A percentile compares a stretch with the other conserved stretches of the same genome.
phyloP scores from a whole-genome alignment of 345 rosid species.

The Eucalyptus viminalis region DNA sequence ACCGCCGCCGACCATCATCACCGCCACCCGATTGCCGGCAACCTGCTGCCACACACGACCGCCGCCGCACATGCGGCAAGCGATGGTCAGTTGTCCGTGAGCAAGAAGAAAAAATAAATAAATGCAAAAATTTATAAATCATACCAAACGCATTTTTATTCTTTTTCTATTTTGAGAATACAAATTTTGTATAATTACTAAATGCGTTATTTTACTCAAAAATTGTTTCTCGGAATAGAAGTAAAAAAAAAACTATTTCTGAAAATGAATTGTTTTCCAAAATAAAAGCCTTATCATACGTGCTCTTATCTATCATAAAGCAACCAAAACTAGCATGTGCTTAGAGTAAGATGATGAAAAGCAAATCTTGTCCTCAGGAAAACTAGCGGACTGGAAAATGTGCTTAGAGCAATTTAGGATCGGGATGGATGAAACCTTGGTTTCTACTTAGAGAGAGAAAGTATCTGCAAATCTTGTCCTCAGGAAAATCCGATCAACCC shows the following conservation, averaged over 20 bases:
- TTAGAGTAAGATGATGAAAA: not conserved
- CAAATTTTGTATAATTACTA: too few relatives aligned
- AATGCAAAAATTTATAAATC: too few relatives aligned
- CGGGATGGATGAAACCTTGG: too few relatives aligned
- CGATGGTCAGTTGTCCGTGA: fast-evolving
- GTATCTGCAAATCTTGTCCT: not conserved
- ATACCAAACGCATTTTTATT: fast-evolving
- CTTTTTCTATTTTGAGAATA: fast-evolving
- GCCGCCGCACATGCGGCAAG: fast-evolving
- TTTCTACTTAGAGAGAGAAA: not conserved
- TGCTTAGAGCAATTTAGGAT: too few relatives aligned
- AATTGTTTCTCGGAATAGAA: fast-evolving
- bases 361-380: not conserved
- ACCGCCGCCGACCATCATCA: too few relatives aligned
- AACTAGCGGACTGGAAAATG: too few relatives aligned
- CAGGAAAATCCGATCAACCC: not conserved
- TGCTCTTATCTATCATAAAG: not conserved
- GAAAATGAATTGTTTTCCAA: fast-evolving
- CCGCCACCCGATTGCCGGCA: fast-evolving
- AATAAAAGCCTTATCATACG: fast-evolving
- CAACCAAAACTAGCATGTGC: not conserved
- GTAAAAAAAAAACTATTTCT: fast-evolving
- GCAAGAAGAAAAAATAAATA: too few relatives aligned
- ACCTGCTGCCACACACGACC: fast-evolving
- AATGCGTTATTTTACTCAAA: too few relatives aligned